Evolutionary conservation across 2,329 filamentous ascomycete species (phyloP), one percentile per base, ranked within the genome.

Genomic region (Xylaria sp.): DNA sequence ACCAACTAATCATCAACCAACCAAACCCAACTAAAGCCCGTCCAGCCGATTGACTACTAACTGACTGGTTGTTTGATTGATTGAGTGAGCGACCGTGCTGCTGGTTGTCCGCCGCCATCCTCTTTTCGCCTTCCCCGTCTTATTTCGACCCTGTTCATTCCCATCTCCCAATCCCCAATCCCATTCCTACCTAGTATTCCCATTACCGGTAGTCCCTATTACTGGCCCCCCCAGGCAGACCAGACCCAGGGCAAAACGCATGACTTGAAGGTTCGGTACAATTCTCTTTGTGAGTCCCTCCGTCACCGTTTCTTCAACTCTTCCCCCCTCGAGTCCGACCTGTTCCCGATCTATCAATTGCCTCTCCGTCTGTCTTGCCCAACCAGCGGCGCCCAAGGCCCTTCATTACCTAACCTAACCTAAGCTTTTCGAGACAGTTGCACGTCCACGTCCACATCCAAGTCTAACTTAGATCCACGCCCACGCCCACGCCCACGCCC

Each of bases 221-320:
- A 35, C 32, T 35, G 32, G 32, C 32, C 32, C 32, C 32, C 32
- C 32, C 29, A 32, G 29, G 29, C 29, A 32, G 29, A 51, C 55
- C 62, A 35, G 51, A 40, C 61, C 60, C 64, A 55, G 57, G 42
- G 21, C 25, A 42, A 32, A 42, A 58, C 66, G 64, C 65, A 66
- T 66, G 65, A 66, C 68, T 68, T 72, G 35, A 61, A 61, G 48
- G 60, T 57, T 44, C 64, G 65, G 60, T 59, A 69, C 69, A 70
- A 69, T 66, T 69, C 65, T 66, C 69, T 70, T 69, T 71, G 67
- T 69, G 53, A 69, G 25, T 66, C 47, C 60, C 51, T 35, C 44
- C 53, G 27, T 66, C 57, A 53, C 59, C 54, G 23, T 48, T 48
- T 61, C 47, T 53, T 61, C 48, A 18, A 23, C 40, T n/a, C 18